phyloP scores from a whole-genome alignment of 139 green algal species.

The Chlorella ohadii region DNA sequence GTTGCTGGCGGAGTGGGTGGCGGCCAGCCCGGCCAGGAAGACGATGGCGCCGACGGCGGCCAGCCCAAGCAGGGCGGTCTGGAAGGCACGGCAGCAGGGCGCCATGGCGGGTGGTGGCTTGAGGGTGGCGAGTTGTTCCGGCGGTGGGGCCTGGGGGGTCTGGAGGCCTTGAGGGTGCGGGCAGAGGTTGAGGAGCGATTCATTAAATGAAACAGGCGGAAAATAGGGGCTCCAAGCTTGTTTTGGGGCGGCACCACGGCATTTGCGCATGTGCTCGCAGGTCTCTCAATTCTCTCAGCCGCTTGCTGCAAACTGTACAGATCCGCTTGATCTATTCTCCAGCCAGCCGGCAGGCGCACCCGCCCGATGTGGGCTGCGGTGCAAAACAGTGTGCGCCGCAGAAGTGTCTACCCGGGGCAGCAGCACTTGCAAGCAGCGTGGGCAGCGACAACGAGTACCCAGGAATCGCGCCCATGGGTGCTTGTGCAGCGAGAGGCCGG shows the following conservation, averaged over 20 bases:
- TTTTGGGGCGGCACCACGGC: no score
- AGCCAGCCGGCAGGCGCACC: background rate
- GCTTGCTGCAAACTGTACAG: background rate
- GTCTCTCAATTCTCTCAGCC: no score
- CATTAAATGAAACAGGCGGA: background rate
- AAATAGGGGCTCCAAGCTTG: background rate
- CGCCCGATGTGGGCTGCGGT: no score
- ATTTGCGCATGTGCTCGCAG: no score
- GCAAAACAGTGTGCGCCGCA: no score
- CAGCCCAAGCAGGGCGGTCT: background rate
- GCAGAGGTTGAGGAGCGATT: no score
- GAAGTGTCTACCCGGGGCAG: no score
- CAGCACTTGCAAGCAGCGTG: no score
- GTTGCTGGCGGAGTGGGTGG: slow-evolving; percentile 12
- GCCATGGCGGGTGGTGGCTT: background rate
- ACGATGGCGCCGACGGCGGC: slow-evolving; percentile 7
- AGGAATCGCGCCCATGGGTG: background rate
- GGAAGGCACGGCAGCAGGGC: background rate
- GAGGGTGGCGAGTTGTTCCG: background rate
- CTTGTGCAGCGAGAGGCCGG: slow-evolving; percentile 2
- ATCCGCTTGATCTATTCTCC: background rate
- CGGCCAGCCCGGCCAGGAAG: slow-evolving; percentile 4
- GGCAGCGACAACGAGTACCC: background rate
- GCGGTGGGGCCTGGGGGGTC: background rate
- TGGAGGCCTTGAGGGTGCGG: no score